These are phyloP conservation scores for Paramyrothecium sp. DNA, from an alignment of 2,329 filamentous ascomycete species.

Conservation along the genomic window DNA sequence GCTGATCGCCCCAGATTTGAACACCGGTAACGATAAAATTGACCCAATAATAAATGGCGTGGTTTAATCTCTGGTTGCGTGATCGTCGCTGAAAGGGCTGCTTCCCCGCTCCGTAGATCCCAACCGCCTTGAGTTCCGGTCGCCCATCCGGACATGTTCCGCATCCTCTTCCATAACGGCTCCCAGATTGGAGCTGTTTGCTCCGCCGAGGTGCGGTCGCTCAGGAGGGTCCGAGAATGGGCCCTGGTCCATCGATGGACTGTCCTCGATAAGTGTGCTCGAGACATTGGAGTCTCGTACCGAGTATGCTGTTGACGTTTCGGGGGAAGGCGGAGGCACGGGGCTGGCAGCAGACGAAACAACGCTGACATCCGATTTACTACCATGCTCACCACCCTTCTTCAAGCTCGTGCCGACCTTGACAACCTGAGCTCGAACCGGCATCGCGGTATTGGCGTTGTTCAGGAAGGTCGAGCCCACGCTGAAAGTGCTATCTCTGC, in stretches of 20 bases:
- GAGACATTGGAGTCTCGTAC: conserved; percentile 41
- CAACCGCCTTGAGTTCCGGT: conserved; percentile 20
- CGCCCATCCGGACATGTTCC: conserved; percentile 33
- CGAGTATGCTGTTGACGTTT: conserved; percentile 16
- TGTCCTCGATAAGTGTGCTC: conserved; percentile 49
- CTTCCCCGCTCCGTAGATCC: conserved; percentile 26
- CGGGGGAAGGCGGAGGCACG: neutral
- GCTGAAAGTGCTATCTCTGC: conserved; percentile 60
- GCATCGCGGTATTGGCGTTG: conserved; percentile 59
- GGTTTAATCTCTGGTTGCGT: conserved; percentile 50
- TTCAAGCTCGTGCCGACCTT: conserved; percentile 53
- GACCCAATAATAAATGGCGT: neutral
- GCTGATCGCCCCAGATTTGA: neutral
- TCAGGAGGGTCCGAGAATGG: conserved; percentile 58
- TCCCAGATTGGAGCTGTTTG: conserved; percentile 45
- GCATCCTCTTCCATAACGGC: conserved; percentile 55
- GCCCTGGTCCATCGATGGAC: conserved; percentile 49
- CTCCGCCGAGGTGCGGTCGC: conserved; percentile 21
- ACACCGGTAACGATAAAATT: neutral
- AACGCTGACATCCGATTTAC: conserved; percentile 33
- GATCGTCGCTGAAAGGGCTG: conserved; percentile 58
- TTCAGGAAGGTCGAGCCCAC: conserved; percentile 69
- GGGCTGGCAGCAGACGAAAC: conserved; percentile 15
- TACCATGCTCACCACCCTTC: conserved; percentile 37
- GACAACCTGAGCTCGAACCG: conserved; percentile 58